Conservation (phyloP, 2,329 filamentous ascomycete species). For the Orbilia quercus region DNA sequence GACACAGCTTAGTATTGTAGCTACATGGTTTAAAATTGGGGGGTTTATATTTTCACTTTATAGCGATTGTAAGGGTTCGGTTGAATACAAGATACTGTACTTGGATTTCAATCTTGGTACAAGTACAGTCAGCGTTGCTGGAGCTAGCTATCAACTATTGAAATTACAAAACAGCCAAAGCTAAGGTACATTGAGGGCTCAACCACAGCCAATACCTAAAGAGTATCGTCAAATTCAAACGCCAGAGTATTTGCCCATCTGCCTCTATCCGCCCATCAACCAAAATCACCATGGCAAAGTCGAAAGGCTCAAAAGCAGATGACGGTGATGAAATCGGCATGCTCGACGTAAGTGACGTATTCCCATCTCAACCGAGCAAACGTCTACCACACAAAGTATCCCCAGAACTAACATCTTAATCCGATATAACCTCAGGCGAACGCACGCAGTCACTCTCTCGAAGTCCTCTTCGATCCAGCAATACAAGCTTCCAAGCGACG, state of each 20-base stretch:
- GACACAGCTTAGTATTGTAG: not conserved
- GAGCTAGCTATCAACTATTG: no score
- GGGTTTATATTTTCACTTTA: constrained; percentile 2
- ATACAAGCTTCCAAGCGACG: constrained; percentile 70
- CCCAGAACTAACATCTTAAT: not conserved
- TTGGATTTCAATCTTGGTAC: no score
- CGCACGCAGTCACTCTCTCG: constrained; percentile 36
- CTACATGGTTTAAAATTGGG: no score
- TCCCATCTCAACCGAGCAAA: not conserved
- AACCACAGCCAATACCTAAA: not conserved
- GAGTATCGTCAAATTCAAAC: not conserved
- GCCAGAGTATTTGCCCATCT: not conserved
- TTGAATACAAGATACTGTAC: not conserved
- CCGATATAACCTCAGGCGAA: constrained; percentile 8
- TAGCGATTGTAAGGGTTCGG: not conserved
- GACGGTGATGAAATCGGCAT: constrained; percentile 28
- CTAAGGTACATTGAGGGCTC: not conserved
- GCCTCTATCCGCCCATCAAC: not conserved
- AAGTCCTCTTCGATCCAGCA: constrained; percentile 73
- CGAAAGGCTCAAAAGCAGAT: constrained; percentile 7
- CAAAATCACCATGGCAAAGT: constrained; percentile 30
- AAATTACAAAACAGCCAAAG: not conserved
- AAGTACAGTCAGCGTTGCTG: no score
- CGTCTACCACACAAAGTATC: not conserved
- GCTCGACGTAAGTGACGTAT: constrained; percentile 51